Evolutionary conservation across 371 early-diverging fungal genomes (phyloP), one percentile per base, ranked within the genome.

Genomic region (Smittium mucronatum): DNA sequence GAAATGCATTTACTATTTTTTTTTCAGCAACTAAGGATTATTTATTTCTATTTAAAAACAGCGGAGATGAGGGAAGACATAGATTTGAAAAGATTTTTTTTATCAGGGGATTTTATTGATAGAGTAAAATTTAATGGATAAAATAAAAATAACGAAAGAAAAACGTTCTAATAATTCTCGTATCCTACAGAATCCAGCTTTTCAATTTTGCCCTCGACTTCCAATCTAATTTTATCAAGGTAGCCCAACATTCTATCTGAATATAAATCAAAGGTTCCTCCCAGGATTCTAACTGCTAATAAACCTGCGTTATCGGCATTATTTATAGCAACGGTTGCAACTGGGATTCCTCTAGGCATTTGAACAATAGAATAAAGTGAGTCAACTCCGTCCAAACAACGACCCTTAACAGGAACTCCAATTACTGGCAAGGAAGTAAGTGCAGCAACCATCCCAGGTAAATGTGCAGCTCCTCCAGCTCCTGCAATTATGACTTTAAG

Each of bases 381-480:
- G 73, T 97, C 98, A 26, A 94, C 91, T 36, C 98, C 98, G 71
- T 96, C 97, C 34, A 97, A 81, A 31, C 85, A 85, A 73, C 88
- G 92, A 64, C 94, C 88, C 63, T 92, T 91, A 57, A 97, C 91
- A 31, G 98, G 98, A 11, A 97, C 96, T 60, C 98, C 98, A 73
- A 97, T 90, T 36, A 97, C 98, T 2, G 96, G 98, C 17, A 97
- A 80, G 21, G 95, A 89, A 0, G 98, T 95, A 78, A 94, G 82
- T 33, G 94, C 93, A 33, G 98, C 97, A 1, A 94, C 95, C 98
- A 97, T 97, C 57, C 98, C 98, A 1, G 98, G 97, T 61, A 97
- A 81, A 80, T 96, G 97, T 30, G 98, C 98, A 25, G 98, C 98
- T 57, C 98, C 98, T 36, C 98, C 98, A 35, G 98, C 98, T 36